A percentile compares a stretch with the other conserved stretches of the same genome.
phyloP scores from a whole-genome alignment of 2,329 filamentous ascomycete species.

The Aspergillus sp. region DNA sequence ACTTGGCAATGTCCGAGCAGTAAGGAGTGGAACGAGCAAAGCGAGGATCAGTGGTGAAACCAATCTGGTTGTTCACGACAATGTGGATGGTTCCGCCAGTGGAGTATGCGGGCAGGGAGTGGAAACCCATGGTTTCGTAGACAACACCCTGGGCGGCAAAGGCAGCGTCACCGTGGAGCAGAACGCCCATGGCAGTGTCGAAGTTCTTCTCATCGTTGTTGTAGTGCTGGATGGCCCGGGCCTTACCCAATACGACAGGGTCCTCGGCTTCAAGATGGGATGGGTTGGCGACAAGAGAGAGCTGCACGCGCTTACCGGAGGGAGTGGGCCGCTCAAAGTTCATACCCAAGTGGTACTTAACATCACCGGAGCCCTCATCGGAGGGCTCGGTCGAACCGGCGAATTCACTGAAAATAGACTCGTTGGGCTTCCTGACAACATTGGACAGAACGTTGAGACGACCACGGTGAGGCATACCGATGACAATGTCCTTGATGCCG shows the following conservation, averaged over 20 bases:
- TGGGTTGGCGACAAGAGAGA: conserved; percentile 96
- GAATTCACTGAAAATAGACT: conserved; percentile 99
- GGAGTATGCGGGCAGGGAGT: conserved; percentile 91
- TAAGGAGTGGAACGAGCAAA: conserved; percentile 97
- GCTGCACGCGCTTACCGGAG: conserved; percentile 97
- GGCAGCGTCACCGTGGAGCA: conserved; percentile 95
- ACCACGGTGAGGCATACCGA: conserved; percentile 98
- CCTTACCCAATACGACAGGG: conserved; percentile 95
- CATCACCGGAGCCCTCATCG: conserved; percentile 95
- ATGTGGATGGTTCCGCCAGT: conserved; percentile 97
- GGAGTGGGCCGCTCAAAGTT: conserved; percentile 99
- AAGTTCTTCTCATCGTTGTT: conserved; percentile 94
- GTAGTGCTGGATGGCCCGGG: conserved; percentile 96
- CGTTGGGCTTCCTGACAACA: conserved; percentile 97
- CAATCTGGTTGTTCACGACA: conserved; percentile 99
- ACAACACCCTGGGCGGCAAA: conserved; percentile 96
- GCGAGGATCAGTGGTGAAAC: conserved; percentile 97
- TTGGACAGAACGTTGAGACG: conserved; percentile 97
- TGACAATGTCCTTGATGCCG: conserved; percentile 98
- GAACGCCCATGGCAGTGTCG: conserved; percentile 87
- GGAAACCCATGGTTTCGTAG: conserved; percentile 98
- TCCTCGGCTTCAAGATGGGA: conserved; percentile 98
- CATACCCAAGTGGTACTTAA: conserved; percentile 99
- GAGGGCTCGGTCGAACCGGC: conserved; percentile 81
- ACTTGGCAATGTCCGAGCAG: conserved; percentile 99